phyloP scores from a whole-genome alignment of 1,284 basidiomycete species.

The Pseudozyma sp. region DNA sequence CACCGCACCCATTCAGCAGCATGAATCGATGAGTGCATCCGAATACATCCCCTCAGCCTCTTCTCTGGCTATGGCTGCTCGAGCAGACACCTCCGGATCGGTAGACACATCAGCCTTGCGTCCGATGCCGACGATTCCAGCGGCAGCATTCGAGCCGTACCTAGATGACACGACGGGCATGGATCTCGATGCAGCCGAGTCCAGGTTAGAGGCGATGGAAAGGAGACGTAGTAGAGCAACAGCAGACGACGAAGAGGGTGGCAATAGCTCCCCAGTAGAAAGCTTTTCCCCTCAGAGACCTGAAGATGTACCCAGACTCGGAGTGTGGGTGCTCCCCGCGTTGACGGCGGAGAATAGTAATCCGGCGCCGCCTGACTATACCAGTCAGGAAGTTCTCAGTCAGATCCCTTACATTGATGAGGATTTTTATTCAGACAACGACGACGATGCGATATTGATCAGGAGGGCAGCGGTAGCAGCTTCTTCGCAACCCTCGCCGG shows the following conservation, averaged over 20 bases:
- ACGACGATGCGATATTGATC: not conserved
- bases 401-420: slow-evolving; percentile 24
- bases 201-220: slow-evolving; percentile 3
- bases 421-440: not conserved
- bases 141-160: slow-evolving; percentile 35
- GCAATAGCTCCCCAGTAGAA: slow-evolving; percentile 35
- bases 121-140: slow-evolving; percentile 25
- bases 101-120: slow-evolving; percentile 3
- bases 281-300: slow-evolving; percentile 28
- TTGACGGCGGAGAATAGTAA: slow-evolving; percentile 40
- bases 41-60: slow-evolving; percentile 21
- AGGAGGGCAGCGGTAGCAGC: not conserved
- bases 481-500: slow-evolving; percentile 13
- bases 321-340: slow-evolving; percentile 30
- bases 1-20: not conserved
- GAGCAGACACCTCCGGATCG: slow-evolving; percentile 12
- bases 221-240: not conserved
- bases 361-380: slow-evolving; percentile 16
- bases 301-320: slow-evolving; percentile 34
- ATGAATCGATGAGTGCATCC: slow-evolving; percentile 5
- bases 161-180: slow-evolving; percentile 43
- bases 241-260: not conserved
- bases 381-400: slow-evolving; percentile 29
- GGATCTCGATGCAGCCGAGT: slow-evolving; percentile 26
- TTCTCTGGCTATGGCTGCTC: not conserved